A percentile compares a stretch with the other conserved stretches of the same genome.
Conservation (phyloP, 352 stramenopile species). For the Pythium sukuiense region DNA sequence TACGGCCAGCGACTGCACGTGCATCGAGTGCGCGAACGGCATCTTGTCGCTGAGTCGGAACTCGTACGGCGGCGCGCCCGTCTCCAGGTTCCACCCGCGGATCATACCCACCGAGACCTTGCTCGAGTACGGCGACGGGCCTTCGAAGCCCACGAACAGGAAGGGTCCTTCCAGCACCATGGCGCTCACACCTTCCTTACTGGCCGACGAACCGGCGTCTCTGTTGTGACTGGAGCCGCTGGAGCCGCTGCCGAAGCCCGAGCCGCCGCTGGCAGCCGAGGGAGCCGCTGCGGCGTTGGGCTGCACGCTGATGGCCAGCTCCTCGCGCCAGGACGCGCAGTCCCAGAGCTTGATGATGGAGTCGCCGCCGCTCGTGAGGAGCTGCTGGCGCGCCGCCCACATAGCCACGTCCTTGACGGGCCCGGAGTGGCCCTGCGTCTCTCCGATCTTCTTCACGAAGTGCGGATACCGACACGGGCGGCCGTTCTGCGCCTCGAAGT, state of each 20-base stretch:
- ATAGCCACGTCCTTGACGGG: slow-evolving; percentile 80
- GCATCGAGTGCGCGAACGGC: slow-evolving; percentile 75
- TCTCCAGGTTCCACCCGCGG: slow-evolving; percentile 83
- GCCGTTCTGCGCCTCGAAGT: slow-evolving; percentile 44
- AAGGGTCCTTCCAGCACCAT: slow-evolving; percentile 76
- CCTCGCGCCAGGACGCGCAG: slow-evolving; percentile 75
- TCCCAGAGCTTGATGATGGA: slow-evolving; percentile 83
- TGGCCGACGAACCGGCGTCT: background rate
- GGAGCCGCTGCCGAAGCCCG: slow-evolving; percentile 16
- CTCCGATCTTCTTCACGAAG: slow-evolving; percentile 83
- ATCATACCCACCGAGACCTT: slow-evolving; percentile 73
- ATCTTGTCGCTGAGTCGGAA: slow-evolving; percentile 61
- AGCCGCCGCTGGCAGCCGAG: background rate
- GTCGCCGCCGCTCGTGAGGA: slow-evolving; percentile 74
- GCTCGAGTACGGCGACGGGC: slow-evolving; percentile 51
- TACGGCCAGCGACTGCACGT: slow-evolving; percentile 68
- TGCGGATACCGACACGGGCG: slow-evolving; percentile 76
- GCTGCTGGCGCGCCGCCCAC: slow-evolving; percentile 69
- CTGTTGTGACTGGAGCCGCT: slow-evolving; percentile 24
- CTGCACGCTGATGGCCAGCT: slow-evolving; percentile 69
- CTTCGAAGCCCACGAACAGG: slow-evolving; percentile 83
- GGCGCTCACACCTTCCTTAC: slow-evolving; percentile 57
- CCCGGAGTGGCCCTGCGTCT: slow-evolving; percentile 69
- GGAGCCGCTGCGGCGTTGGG: slow-evolving; percentile 23
- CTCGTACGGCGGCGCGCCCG: slow-evolving; percentile 61